phyloP scores from a whole-genome alignment of 1,139 yeast genomes.

The Geotrichum histeridarum region DNA sequence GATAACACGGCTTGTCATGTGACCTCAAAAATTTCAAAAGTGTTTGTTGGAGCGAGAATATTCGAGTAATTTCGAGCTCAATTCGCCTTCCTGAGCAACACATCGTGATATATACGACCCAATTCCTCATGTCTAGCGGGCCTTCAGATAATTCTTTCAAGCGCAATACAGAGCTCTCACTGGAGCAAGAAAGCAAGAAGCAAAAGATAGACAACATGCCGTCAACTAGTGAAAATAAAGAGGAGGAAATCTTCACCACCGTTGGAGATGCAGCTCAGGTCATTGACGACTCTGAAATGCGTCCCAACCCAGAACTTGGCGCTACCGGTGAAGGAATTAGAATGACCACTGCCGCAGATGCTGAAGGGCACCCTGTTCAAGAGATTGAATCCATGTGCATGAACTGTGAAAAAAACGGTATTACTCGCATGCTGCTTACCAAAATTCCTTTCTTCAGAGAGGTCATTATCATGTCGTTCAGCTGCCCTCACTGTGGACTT shows the following conservation, averaged over 20 bases:
- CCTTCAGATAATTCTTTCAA: neutral
- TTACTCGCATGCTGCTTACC: slow-evolving; percentile 76
- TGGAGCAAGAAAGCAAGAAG: neutral
- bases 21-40: too few relatives aligned
- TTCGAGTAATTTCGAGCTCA: too few relatives aligned
- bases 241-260: slow-evolving; percentile 20
- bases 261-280: slow-evolving; percentile 32
- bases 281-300: slow-evolving; percentile 23
- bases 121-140: slow-evolving; percentile 1
- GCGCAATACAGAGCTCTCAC: neutral
- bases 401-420: slow-evolving; percentile 86
- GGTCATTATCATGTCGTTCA: slow-evolving; percentile 88
- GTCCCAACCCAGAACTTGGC: slow-evolving; percentile 23
- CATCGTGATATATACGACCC: too few relatives aligned
- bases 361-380: slow-evolving; percentile 89
- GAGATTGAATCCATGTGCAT: slow-evolving; percentile 92
- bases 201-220: neutral
- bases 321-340: slow-evolving; percentile 27
- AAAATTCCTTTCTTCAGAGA: slow-evolving; percentile 88
- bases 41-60: too few relatives aligned
- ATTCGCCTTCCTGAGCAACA: too few relatives aligned
- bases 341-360: slow-evolving; percentile 51
- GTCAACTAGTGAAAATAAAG: neutral
- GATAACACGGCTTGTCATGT: too few relatives aligned
- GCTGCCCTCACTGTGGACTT: slow-evolving; percentile 90